Base-by-base conservation (phyloP, 495 filamentous ascomycete genomes). In the Sphaerosporella brunnea region DNA sequence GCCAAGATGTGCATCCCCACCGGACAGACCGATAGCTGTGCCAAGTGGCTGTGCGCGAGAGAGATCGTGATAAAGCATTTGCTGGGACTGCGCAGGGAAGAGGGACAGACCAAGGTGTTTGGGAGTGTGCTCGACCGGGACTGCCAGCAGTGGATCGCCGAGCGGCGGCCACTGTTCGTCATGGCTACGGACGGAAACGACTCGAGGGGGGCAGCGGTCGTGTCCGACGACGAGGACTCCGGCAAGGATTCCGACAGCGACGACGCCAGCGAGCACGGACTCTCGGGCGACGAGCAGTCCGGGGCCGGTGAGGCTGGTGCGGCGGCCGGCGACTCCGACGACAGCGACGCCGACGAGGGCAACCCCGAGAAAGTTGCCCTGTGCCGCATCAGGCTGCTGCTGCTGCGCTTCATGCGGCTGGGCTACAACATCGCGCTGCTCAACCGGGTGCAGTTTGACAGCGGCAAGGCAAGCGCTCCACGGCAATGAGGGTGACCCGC, bases 1-100 rank as follows among this genome's bases (percentile, higher is more conserved):
- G 50, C 55, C 23, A 51, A 61, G 4, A 55, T 73, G 2, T 73
- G 68, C 51, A 50, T 73, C 2, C 26, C 43, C n/a, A 5, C 20
- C 10, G 28, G 4, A 76, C 75, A 47, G 82, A 76, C 51, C 60
- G 70, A 1, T 10, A 21, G 18, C 18, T 10, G 18, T 10, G 20
- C 5, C 18, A 37, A 37, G 35, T 37, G 35, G 35, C 16, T 37
- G 4, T 66, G 83, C 19, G 72, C 79, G 13, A 68, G 82, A 32
- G 64, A 67, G 11, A 63, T 72, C 4, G 68, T 85, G 51, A 67
- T 77, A n/a, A 67, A 69, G 11, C 82, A 87, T 65, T 67, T 64
- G 62, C 45, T 53, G 69, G 3, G 40, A 45, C n/a, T 20, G 16
- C 4, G 15, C 9, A 26, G 8, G 3, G 45, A 39, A 18, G 8